Base-by-base conservation (phyloP, 768 basidiomycete species). In the Lenzites betulinus region DNA sequence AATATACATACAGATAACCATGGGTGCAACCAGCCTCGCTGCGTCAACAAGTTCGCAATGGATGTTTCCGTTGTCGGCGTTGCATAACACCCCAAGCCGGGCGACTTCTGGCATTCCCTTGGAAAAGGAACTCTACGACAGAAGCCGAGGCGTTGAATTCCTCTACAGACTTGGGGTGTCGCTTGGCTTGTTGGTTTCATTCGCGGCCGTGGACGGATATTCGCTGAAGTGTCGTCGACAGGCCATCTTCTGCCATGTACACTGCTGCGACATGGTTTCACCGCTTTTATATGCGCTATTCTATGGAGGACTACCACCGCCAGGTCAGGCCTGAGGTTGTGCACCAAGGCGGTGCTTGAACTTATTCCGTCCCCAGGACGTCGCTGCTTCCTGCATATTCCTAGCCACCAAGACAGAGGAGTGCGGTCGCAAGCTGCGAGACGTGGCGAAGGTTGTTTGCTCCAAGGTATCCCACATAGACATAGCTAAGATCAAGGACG, bases 401-500 rank as follows among this genome's bases (percentile, higher is more conserved):
- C 81, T 94, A 59, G 90, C 92, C 0, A 92, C 92, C n/a, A 94
- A 94, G 73, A 93, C 91, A 1, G 92, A 94, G 71, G 92, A 94
- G 73, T 93, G 90, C 65, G 90, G 90, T 35, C 79, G 92, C 52
- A 94, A 93, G 69, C 81, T 94, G 15, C 81, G 88, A n/a, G 92
- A 94, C 67, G 90, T 93, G 25, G 89, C 92, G 9, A 81, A 82
- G 64, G 83, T 93, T 11, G 87, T 82, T 65, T 83, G 85, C 67
- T 82, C 89, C 36, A 93, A 93, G 75, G 78, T 87, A 36, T 76
- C 77, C 22, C 81, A 80, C 51, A 71, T 73, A 6, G 87, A 90
- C 55, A 76, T 84, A 36, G 73, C 76, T 11, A 78, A 82, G 47
- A 83, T 89, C 46, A 76, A 83, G 7, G 77, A 80, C 44, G 88